Percentiles rank a stretch among this genome's conserved stretches.
These are phyloP conservation scores for Rhododendron simsii DNA, from an alignment of 148 eudicot genomes.

Conservation along the genomic window DNA sequence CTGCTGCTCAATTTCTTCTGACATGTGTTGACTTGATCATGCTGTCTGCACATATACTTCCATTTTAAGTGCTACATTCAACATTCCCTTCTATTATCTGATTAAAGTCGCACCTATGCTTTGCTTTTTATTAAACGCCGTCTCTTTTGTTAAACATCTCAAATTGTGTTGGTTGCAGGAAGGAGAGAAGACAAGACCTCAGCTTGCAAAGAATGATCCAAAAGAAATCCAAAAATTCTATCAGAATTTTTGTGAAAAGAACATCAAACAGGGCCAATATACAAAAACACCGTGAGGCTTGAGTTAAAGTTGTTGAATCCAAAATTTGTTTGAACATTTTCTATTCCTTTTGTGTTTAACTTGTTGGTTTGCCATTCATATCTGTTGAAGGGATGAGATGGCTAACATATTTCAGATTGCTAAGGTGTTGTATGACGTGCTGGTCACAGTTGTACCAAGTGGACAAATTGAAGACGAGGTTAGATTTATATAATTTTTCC, in stretches of 20 bases:
- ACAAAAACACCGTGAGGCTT: conserved; percentile 82
- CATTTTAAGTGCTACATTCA: neutral
- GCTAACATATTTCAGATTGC: conserved; percentile 92
- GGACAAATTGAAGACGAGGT: conserved; percentile 73
- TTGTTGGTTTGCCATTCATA: conserved; percentile 7
- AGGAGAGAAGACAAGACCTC: conserved; percentile 52
- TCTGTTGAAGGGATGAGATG: conserved; percentile 80
- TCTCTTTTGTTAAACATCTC: neutral
- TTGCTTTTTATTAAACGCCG: neutral
- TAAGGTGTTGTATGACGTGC: conserved; percentile 80
- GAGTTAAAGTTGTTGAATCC: neutral
- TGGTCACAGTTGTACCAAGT: conserved; percentile 74
- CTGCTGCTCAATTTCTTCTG: neutral
- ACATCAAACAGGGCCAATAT: conserved; percentile 71
- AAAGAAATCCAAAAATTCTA: conserved; percentile 81
- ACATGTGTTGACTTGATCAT: neutral
- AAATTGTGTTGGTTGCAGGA: conserved; percentile 50
- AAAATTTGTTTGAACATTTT: neutral
- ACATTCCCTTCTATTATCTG: neutral
- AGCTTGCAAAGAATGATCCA: conserved; percentile 62
- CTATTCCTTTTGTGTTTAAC: neutral
- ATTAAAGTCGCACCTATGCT: neutral
- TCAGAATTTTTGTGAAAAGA: conserved; percentile 61
- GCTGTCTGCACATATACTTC: neutral
- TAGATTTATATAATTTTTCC: conserved; percentile 21